Base-by-base conservation (phyloP, 805 yeast genomes). In the Spathaspora sp. region DNA sequence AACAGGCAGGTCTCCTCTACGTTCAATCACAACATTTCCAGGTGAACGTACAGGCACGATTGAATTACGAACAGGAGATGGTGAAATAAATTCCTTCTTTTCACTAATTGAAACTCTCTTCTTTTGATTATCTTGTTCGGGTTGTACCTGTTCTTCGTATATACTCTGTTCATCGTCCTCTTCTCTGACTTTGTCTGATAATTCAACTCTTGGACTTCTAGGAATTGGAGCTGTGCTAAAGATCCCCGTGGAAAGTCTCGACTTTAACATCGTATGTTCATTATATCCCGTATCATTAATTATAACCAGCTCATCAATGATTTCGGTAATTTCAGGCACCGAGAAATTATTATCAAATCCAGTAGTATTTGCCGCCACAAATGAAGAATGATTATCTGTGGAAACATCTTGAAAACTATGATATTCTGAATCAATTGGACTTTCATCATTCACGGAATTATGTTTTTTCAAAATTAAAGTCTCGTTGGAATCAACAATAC, bases 401-500 rank as follows among this genome's bases (percentile, higher is more conserved):
- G 32, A 9, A 14, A 35, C 3, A 49, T 51, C 23, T 43, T 53
- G 46, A n/a, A 18, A 14, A 26, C 46, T n/a, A 32, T 39, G 20
- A 18, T 42, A 16, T 4, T 3, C 26, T 6, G 43, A 32, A 26
- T 14, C 12, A 40, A 46, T 44, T 19, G 47, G 35, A 12, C 20
- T 42, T 19, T 47, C 19, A 5, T 12, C 47, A 31, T 17, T 11
- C 28, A 14, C 40, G 17, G 31, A 14, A 4, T 29, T 46, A 6
- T 26, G 31, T 38, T 49, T 44, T 3, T 60, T 57, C 17, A 51
- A 57, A 6, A 56, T 52, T 48, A 68, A 60, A 0, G 71, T 63
- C 17, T 67, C 72, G 39, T 59, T 64, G 1, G 74, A 70, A 14
- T 60, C 62, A 14, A 66, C 57, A 19, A 63, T 51, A 46, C 62